Conservation (phyloP, 139 green algal species). For the Nannochloris sp. region DNA sequence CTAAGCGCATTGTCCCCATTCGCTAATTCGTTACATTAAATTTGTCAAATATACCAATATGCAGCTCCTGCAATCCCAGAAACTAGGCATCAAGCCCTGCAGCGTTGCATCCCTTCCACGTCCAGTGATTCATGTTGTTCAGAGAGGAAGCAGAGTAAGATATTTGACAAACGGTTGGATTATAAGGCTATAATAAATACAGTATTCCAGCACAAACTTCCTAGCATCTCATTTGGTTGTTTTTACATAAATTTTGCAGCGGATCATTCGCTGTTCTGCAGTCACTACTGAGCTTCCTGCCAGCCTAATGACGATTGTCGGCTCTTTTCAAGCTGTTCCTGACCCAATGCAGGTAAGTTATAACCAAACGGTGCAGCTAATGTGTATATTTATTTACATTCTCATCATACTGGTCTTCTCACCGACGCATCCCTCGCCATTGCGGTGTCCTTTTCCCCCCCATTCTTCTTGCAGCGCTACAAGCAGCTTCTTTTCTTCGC, state of each 20-base stretch:
- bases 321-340: conserved; percentile 25
- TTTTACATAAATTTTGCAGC: not conserved
- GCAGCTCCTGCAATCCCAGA: no score
- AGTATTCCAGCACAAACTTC: no score
- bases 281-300: conserved; percentile 3
- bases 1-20: not conserved
- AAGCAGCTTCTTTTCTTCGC: conserved; percentile 97
- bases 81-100: no score
- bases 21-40: no score
- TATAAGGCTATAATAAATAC: no score
- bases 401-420: not conserved
- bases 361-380: not conserved
- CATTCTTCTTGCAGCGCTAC: conserved; percentile 51
- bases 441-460: no score
- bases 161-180: no score
- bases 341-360: conserved; percentile 27
- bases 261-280: not conserved
- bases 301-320: conserved; percentile 13
- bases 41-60: no score
- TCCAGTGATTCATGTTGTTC: no score
- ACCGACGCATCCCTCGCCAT: not conserved
- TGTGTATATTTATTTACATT: not conserved
- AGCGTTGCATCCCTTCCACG: no score
- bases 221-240: not conserved
- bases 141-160: not conserved